Conservation (phyloP, 768 basidiomycete species). For the Russula ochroleuca region DNA sequence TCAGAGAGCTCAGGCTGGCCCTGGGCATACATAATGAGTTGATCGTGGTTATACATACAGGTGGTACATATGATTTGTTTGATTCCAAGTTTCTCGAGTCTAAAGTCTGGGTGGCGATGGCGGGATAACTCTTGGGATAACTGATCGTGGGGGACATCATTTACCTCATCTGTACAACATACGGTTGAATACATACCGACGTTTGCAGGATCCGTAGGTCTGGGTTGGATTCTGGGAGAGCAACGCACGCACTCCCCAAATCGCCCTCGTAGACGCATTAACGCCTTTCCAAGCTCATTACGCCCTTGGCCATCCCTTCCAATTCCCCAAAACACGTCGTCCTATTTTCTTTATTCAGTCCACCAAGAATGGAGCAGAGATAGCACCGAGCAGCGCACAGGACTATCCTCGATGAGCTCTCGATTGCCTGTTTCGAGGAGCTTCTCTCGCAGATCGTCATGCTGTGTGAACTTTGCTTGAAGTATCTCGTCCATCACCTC, state of each 20-base stretch:
- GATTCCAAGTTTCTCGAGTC: no score
- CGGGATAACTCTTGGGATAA: neutral
- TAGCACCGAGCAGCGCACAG: slow-evolving; percentile 24
- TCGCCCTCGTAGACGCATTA: slow-evolving; percentile 37
- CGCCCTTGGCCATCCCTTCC: slow-evolving; percentile 39
- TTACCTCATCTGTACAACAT: neutral
- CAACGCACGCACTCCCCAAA: slow-evolving; percentile 17
- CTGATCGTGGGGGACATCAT: neutral
- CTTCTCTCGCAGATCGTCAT: slow-evolving; percentile 35
- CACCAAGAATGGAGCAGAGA: slow-evolving; percentile 26
- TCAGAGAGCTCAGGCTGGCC: neutral
- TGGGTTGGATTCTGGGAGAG: neutral
- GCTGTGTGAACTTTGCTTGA: slow-evolving; percentile 42
- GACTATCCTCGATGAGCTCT: slow-evolving; percentile 39
- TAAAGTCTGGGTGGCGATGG: neutral
- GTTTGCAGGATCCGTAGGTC: neutral
- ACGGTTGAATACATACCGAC: neutral
- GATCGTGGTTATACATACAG: slow-evolving; percentile 1
- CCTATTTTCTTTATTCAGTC: slow-evolving; percentile 28
- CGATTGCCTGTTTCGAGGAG: slow-evolving; percentile 39
- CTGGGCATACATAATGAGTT: neutral
- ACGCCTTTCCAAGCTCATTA: slow-evolving; percentile 42
- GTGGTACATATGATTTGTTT: neutral
- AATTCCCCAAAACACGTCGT: slow-evolving; percentile 43
- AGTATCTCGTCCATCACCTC: slow-evolving; percentile 40